Percentiles rank a stretch among this genome's conserved stretches.
phyloP scores from a whole-genome alignment of 1,284 basidiomycete species.

The Wolfiporia cocos region DNA sequence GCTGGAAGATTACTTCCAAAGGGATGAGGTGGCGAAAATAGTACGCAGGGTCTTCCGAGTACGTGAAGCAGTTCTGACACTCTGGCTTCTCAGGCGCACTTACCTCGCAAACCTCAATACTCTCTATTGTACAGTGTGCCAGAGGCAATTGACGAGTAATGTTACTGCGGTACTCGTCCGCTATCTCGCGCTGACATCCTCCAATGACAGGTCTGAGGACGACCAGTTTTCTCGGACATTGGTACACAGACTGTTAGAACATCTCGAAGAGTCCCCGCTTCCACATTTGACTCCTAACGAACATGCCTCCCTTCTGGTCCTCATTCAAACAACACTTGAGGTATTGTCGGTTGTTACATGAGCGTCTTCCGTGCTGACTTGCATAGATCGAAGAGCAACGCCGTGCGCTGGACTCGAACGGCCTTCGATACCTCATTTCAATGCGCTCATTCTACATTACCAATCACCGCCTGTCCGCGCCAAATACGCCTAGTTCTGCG shows the following conservation, averaged over 20 bases:
- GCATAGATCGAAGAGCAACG: conserved; percentile 79
- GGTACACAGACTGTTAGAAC: conserved; percentile 57
- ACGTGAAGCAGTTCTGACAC: neutral
- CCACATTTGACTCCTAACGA: conserved; percentile 75
- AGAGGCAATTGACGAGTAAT: conserved; percentile 36
- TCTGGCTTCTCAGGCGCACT: conserved; percentile 9
- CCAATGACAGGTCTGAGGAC: conserved; percentile 34
- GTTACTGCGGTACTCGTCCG: neutral
- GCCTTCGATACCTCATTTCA: conserved; percentile 85
- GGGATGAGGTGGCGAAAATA: conserved; percentile 22
- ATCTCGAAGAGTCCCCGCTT: conserved; percentile 56
- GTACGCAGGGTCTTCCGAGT: conserved; percentile 13
- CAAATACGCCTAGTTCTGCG: conserved; percentile 39
- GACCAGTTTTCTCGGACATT: conserved; percentile 57
- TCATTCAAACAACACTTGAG: conserved; percentile 85
- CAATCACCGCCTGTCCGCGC: conserved; percentile 50
- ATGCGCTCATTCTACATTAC: conserved; percentile 81
- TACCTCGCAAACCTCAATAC: conserved; percentile 30
- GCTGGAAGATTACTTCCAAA: conserved; percentile 47
- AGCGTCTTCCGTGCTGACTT: neutral
- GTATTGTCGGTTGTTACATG: conserved; percentile 33
- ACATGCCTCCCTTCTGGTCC: conserved; percentile 70
- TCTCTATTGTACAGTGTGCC: conserved; percentile 39
- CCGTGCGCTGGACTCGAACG: conserved; percentile 83
- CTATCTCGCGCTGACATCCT: neutral